Evolutionary conservation across 164 flowering plant genomes (phyloP).

Genomic region (Umbilicus rupestris): DNA sequence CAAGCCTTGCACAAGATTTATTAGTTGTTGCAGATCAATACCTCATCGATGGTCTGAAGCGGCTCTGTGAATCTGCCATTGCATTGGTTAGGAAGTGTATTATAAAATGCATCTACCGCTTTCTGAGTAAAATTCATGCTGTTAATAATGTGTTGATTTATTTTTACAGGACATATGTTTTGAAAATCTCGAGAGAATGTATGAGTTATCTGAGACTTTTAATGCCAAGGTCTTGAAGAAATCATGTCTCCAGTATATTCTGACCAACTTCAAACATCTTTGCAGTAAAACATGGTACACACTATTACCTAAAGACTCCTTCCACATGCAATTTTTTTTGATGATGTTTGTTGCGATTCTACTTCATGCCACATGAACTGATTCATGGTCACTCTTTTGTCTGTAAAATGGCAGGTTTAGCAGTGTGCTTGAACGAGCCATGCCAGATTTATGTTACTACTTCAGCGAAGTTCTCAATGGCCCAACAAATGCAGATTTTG

Average conservation of each 20-base stretch:
- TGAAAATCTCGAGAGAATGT: constrained; percentile 58
- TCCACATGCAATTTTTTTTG: background rate
- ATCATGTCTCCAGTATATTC: constrained; percentile 46
- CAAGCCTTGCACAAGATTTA: constrained; percentile 63
- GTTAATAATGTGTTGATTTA: background rate
- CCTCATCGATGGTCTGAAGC: constrained; percentile 66
- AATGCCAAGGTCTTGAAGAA: constrained; percentile 49
- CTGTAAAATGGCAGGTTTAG: background rate
- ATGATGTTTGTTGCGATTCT: background rate
- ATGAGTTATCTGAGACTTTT: constrained; percentile 60
- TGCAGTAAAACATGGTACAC: constrained; percentile 35
- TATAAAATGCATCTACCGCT: background rate
- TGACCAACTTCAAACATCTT: constrained; percentile 51
- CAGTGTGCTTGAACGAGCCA: background rate
- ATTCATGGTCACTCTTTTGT: background rate
- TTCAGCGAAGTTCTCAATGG: background rate
- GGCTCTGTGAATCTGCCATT: constrained; percentile 52
- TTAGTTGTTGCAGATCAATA: constrained; percentile 72
- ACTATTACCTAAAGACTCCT: background rate
- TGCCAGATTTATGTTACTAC: background rate
- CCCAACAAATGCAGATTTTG: background rate
- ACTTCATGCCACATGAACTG: background rate
- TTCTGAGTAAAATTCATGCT: background rate
- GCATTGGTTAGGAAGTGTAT: constrained; percentile 33
- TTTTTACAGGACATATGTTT: constrained; percentile 41